Percentiles rank a stretch among this genome's conserved stretches.
These are phyloP conservation scores for Neurospora sp. DNA, from an alignment of 2,329 filamentous ascomycete species.

Conservation along the genomic window DNA sequence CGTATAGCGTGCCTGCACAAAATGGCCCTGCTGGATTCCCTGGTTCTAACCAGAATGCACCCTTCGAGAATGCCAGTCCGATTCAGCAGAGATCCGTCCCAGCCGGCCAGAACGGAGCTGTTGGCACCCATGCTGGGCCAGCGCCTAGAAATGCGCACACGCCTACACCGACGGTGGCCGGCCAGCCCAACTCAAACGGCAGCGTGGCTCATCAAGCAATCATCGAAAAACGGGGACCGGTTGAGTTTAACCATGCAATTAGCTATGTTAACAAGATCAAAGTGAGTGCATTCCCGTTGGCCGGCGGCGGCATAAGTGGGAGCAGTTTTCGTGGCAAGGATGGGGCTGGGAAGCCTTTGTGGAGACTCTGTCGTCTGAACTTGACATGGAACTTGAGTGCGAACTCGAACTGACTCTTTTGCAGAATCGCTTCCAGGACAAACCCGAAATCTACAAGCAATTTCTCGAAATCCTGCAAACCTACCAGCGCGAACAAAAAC, in stretches of 20 bases:
- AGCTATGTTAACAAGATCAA: conserved; percentile 99
- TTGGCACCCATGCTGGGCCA: conserved; percentile 30
- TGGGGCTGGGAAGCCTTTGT: conserved; percentile 9
- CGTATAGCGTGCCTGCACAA: conserved; percentile 49
- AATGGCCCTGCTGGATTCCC: conserved; percentile 31
- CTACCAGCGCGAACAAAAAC: conserved; percentile 95
- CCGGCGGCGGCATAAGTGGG: background rate
- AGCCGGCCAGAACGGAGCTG: conserved; percentile 25
- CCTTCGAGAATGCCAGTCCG: conserved; percentile 22
- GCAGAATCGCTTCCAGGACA: conserved; percentile 91
- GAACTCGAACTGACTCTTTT: conserved; percentile 10
- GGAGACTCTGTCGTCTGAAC: conserved; percentile 10
- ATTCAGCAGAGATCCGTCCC: conserved; percentile 22
- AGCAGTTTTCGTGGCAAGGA: conserved; percentile 2
- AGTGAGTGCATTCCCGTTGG: conserved; percentile 41
- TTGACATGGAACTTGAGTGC: conserved; percentile 4
- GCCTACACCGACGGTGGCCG: conserved; percentile 42
- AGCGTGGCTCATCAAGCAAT: conserved; percentile 48
- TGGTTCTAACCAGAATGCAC: conserved; percentile 33
- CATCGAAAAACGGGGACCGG: conserved; percentile 81
- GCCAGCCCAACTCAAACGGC: conserved; percentile 52
- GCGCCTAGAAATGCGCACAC: conserved; percentile 46
- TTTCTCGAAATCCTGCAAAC: conserved; percentile 97
- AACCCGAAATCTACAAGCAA: conserved; percentile 98
- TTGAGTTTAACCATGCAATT: conserved; percentile 98